Evolutionary conservation across 2,329 filamentous ascomycete species (phyloP), one percentile per base, ranked within the genome.

Genomic region (Colletotrichum musicola): DNA sequence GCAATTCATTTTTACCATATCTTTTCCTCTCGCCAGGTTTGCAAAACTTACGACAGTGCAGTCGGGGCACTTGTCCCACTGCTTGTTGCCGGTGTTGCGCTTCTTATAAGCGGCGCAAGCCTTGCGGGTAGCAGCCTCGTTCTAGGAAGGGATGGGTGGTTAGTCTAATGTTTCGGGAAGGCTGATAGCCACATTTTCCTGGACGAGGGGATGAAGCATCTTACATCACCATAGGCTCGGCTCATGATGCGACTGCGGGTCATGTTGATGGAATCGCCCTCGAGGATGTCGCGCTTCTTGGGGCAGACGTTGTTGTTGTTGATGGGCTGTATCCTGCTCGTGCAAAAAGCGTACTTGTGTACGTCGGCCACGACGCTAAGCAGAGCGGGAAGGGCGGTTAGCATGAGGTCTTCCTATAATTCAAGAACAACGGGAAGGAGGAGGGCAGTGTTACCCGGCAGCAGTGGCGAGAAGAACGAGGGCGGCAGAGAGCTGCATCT

Each of bases 51-150:
- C 53, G 4, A 38, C n/a, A 13, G 53, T n/a, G n/a, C 53, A 55
- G 30, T 55, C 53, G 30, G 53, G 53, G 53, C 53, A 55, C 25
- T 40, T 38, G 53, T 55, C 53, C 53, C 53, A 55, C 30, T 16
- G 16, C 1, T 55, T 18, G 53, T 55, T 55, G 30, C 53, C 53
- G 27, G 53, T 55, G 53, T 55, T 55, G n/a, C 53, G 53, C 7
- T 40, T 40, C 14, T 27, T 27, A 16, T 55, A 55, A 4, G 53
- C 53, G 14, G 27, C 27, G 53, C 53, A 55, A 4, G 53, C 53
- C 53, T 38, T 55, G 4, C 27, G 16, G 18, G 53, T 55, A 4
- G 53, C 53, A 2, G 12, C 53, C 16, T 27, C 53, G 35, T 42
- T 55, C 53, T 55, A 18, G 50, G 20, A 22, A n/a, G 46, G 20